Percentiles rank a stretch among this genome's conserved stretches.
Conservation (phyloP, 768 basidiomycete species). For the Auricularia heimuer region DNA sequence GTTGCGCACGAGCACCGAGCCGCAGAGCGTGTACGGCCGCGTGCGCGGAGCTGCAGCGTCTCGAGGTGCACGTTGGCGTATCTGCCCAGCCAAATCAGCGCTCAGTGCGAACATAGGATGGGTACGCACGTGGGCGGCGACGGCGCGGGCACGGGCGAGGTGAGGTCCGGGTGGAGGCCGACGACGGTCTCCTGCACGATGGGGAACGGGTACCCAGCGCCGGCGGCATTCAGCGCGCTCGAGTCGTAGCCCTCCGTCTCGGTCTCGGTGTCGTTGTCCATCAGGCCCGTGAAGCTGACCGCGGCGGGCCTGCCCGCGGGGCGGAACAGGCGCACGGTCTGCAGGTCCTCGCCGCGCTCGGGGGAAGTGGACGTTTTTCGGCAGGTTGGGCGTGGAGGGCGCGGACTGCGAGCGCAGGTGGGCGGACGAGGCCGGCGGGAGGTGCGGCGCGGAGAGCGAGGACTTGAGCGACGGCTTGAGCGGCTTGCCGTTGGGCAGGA, state of each 20-base stretch:
- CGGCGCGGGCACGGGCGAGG: constrained; percentile 2
- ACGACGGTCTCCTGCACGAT: not conserved
- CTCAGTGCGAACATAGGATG: not conserved
- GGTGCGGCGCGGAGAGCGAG: constrained; percentile 7
- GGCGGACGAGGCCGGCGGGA: not conserved
- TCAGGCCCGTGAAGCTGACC: not conserved
- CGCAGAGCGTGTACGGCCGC: constrained; percentile 43
- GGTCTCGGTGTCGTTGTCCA: constrained; percentile 5
- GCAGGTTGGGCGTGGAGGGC: not conserved
- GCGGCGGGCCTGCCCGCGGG: constrained; percentile 4
- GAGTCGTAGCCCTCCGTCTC: constrained; percentile 9
- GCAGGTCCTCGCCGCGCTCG: constrained; percentile 11
- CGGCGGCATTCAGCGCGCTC: not conserved
- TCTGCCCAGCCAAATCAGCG: too few relatives aligned
- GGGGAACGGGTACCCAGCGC: not conserved
- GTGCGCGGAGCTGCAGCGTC: constrained; percentile 22
- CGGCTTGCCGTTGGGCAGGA: constrained; percentile 9
- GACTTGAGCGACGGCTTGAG: constrained; percentile 13
- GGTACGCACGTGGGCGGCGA: not conserved
- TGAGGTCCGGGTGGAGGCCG: constrained; percentile 1
- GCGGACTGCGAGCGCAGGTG: not conserved
- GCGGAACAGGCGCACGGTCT: constrained; percentile 6
- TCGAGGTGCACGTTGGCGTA: constrained; percentile 30
- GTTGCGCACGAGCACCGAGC: constrained; percentile 72
- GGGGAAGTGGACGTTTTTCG: constrained; percentile 32